Conservation (phyloP, 345 rosid species). For the Diplotaxis tenuifolia region DNA sequence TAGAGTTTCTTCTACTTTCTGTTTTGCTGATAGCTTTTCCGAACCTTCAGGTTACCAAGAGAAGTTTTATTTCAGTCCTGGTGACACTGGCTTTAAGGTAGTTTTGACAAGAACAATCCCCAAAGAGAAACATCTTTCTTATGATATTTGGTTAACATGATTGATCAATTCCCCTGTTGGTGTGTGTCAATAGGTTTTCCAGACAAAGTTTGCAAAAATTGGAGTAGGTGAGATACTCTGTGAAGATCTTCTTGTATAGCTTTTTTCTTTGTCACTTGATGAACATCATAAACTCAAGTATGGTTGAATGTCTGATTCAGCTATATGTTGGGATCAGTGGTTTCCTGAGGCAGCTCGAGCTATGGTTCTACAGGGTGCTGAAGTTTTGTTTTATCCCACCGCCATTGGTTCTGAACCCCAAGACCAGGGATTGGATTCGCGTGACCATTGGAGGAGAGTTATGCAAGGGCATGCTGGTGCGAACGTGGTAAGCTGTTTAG, state of each 20-base stretch:
- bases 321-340: conserved; percentile 49
- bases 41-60: conserved; percentile 72
- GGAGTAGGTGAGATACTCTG: conserved; percentile 69
- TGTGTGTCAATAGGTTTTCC: conserved; percentile 59
- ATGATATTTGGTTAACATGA: not conserved
- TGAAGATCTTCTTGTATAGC: not conserved
- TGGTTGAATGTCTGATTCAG: conserved; percentile 35
- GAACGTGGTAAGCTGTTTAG: conserved; percentile 57
- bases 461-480: conserved; percentile 99
- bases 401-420: conserved; percentile 98
- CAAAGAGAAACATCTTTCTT: not conserved
- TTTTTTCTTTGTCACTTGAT: not conserved
- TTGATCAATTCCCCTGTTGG: conserved; percentile 8
- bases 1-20: not conserved
- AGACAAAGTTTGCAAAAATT: conserved; percentile 81
- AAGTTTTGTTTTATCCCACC: conserved; percentile 25
- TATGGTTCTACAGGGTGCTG: not conserved
- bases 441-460: conserved; percentile 88
- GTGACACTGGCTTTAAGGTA: conserved; percentile 95
- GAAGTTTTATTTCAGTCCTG: conserved; percentile 93
- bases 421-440: conserved; percentile 85
- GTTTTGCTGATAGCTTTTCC: not conserved
- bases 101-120: conserved; percentile 10
- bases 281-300: not conserved
- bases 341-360: not conserved